Evolutionary conservation across 2,329 filamentous ascomycete genomes (phyloP), one percentile per base, ranked within the genome.

Genomic region (Penicillium capsulatum): DNA sequence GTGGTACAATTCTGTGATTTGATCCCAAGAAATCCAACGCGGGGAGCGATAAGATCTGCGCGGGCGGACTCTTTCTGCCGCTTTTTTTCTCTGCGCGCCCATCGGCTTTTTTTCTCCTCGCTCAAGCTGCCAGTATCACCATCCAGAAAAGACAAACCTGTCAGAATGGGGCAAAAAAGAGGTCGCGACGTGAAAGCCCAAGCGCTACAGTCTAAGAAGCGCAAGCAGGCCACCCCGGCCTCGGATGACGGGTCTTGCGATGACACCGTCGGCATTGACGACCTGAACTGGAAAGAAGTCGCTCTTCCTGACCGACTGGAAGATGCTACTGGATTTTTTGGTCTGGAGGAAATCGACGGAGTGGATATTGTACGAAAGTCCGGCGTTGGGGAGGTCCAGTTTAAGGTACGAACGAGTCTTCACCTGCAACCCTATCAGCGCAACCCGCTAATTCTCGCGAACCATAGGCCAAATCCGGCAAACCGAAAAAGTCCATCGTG

Each of bases 241-340:
- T 20, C 47, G 3, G 42, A 48, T 26, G 54, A 58, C 15, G 42
- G 39, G 37, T 34, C 45, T 35, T 50, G 52, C 42, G 51, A 63
- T 32, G 54, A 51, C 26, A 33, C 61, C 26, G 53, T 69, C 35
- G 56, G 54, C 16, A 45, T 77, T 22, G 72, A 81, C 43, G 69
- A 76, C 27, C 66, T 84, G 40, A 67, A 70, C 55, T 84, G 81
- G 81, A 77, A 75, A 45, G 72, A 79, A 14, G 79, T 92, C 3
- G 60, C 70, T 24, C 69, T 84, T 53, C 86, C 87, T 5, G 85
- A 90, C 58, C 81, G 84, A 59, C 73, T 90, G 53, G 81, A 91
- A 31, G 87, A 96, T 67, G 86, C 86, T n/a, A 89, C 94, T 49
- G 92, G 92, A 0, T 96, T 98, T 63, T 94, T 83, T 55, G 89